phyloP scores from a whole-genome alignment of 192 early-diverging fungal species.

The Coemansia sp. region DNA sequence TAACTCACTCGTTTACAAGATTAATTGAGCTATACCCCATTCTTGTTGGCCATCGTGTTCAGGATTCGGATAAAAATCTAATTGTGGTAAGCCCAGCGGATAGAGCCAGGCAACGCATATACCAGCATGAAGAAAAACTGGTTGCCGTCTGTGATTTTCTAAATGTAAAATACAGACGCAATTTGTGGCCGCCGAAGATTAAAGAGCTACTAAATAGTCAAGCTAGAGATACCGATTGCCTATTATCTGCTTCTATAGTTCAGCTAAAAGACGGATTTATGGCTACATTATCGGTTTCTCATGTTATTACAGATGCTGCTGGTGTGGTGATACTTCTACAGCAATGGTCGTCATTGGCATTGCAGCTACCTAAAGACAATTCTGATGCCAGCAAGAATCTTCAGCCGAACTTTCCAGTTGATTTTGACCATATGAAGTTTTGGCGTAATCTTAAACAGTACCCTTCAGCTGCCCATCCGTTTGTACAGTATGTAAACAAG shows the following conservation, averaged over 20 bases:
- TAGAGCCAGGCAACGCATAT: conserved; percentile 3
- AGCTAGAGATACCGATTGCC: conserved; percentile 11
- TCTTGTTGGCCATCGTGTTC: conserved; percentile 12
- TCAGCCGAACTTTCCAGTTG: conserved; percentile 9
- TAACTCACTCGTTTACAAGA: conserved; percentile 1
- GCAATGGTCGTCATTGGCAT: conserved; percentile 21
- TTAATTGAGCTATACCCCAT: conserved; percentile 21
- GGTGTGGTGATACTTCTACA: conserved; percentile 12
- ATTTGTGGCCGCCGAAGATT: conserved; percentile 13
- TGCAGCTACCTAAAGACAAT: not conserved
- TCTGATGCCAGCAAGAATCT: not conserved
- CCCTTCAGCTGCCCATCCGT: conserved; percentile 14
- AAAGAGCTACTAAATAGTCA: conserved; percentile 6
- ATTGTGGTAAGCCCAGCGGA: conserved; percentile 15
- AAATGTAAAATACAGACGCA: conserved; percentile 16
- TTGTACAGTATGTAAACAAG: conserved; percentile 4
- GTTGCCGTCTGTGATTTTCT: conserved; percentile 12
- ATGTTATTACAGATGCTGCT: conserved; percentile 22
- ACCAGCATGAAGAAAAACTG: conserved; percentile 4
- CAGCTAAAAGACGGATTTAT: conserved; percentile 16
- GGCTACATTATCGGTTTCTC: conserved; percentile 17
- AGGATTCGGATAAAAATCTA: conserved; percentile 1
- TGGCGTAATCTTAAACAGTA: conserved; percentile 12
- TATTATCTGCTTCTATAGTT: conserved; percentile 9
- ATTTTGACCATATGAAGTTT: conserved; percentile 17